Base-by-base conservation (phyloP, 345 rosid genomes). In the Heritiera fomes region DNA sequence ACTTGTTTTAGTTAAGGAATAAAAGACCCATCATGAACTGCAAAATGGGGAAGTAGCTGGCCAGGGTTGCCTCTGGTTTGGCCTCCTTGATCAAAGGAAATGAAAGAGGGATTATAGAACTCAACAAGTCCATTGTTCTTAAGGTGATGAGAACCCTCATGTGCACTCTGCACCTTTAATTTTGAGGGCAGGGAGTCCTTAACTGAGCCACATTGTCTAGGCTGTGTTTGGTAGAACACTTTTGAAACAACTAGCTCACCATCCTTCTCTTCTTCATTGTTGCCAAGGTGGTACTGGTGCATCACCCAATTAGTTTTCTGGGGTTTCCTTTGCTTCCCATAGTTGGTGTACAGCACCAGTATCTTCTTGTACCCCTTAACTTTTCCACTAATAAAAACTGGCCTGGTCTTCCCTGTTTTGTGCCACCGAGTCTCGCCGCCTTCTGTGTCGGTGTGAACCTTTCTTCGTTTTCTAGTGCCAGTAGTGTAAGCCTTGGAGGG, bases 401-500 rank as follows among this genome's bases (percentile, higher is more conserved):
- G 94, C 71, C 99, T 84, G 12, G 99, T 96, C 83, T 96, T 96
- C 1, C 99, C 99, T 5, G 99, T 96, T 81, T 96, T 96, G 81
- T 95, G 99, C 99, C 99, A 95, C 77, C 99, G 81, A 46, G 99
- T 95, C 86, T 95, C 99, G 0, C 98, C 91, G 1, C 91, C 97
- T 70, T 90, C 92, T 2, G 87, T 75, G 32, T 93, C 95, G 0
- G 97, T 87, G 83, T 90, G 93, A 43, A 96, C 97, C 84, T 96
- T 96, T 60, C 99, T 89, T 40, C 99, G 84, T 77, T 96, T 96
- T 78, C 99, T 83, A 46, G 97, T 96, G 40, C 99, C 99, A 0
- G 99, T 96, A 13, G 97, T 96, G 89, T 96, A 96, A 23, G 99
- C 99, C 78, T 92, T 96, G 7, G 99, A 96, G 2, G 99, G 99